A percentile compares a stretch with the other conserved stretches of the same genome.
phyloP scores from a whole-genome alignment of 495 filamentous ascomycete species.

The Penicillium robsamsonii region DNA sequence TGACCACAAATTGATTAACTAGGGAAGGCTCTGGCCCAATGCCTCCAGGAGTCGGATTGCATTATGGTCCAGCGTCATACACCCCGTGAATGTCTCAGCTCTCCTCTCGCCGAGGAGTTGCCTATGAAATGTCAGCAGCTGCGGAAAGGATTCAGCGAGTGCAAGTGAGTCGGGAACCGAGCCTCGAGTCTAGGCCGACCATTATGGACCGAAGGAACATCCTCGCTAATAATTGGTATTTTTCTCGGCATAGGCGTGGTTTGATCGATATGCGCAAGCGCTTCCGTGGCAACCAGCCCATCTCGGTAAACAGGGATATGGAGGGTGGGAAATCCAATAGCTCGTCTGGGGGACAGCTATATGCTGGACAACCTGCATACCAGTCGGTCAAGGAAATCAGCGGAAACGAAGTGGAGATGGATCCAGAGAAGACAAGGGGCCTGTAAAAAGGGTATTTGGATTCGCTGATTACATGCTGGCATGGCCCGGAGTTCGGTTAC shows the following conservation, averaged over 20 bases:
- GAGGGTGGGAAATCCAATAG: slow-evolving; percentile 50
- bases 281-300: slow-evolving; percentile 91
- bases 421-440: slow-evolving; percentile 50
- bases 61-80: slow-evolving; percentile 86
- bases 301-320: slow-evolving; percentile 62
- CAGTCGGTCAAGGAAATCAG: slow-evolving; percentile 49
- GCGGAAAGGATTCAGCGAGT: slow-evolving; percentile 87
- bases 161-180: slow-evolving; percentile 57
- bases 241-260: slow-evolving; percentile 55
- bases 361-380: slow-evolving; percentile 75
- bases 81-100: slow-evolving; percentile 81
- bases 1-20: slow-evolving; percentile 19
- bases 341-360: slow-evolving; percentile 56
- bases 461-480: slow-evolving; percentile 27
- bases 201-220: neutral
- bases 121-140: slow-evolving; percentile 90
- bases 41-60: slow-evolving; percentile 93
- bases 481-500: slow-evolving; percentile 29
- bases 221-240: neutral
- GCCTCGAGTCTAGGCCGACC: neutral
- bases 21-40: slow-evolving; percentile 90
- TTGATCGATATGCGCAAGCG: slow-evolving; percentile 99
- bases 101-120: slow-evolving; percentile 71
- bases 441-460: slow-evolving; percentile 27
- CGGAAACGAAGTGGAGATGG: slow-evolving; percentile 50